Percentiles rank a stretch among this genome's conserved stretches.
Conservation (phyloP, 306 rosid genomes). For the Lathyrus tuberosus region DNA sequence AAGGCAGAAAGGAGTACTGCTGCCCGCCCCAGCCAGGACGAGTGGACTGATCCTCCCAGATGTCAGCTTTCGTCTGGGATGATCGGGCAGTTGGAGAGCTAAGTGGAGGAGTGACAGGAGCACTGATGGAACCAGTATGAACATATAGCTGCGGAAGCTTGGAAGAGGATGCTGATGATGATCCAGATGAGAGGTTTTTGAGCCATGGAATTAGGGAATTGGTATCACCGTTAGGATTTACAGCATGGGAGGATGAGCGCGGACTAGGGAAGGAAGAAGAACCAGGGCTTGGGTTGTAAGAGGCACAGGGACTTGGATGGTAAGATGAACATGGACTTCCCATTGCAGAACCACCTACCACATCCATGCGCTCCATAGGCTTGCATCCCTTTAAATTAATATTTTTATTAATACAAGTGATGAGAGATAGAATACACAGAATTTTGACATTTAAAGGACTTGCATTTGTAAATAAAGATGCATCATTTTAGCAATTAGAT, state of each 20-base stretch:
- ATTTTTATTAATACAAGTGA: slow-evolving; percentile 1
- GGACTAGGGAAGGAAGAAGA: slow-evolving; percentile 93
- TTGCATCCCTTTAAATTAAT: slow-evolving; percentile 75
- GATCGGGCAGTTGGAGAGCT: slow-evolving; percentile 87
- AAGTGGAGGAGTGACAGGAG: slow-evolving; percentile 91
- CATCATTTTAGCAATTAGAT: neutral
- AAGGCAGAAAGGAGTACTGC: slow-evolving; percentile 63
- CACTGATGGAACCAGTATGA: slow-evolving; percentile 75
- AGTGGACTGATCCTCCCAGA: slow-evolving; percentile 62
- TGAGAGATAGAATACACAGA: neutral
- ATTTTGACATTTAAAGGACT: neutral
- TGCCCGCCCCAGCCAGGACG: slow-evolving; percentile 59
- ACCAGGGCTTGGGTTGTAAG: slow-evolving; percentile 90
- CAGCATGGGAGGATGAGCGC: slow-evolving; percentile 63
- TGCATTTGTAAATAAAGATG: neutral
- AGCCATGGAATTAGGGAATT: slow-evolving; percentile 93
- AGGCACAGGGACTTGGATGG: slow-evolving; percentile 78
- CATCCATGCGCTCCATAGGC: slow-evolving; percentile 68
- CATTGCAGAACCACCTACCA: slow-evolving; percentile 63
- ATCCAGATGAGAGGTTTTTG: slow-evolving; percentile 77
- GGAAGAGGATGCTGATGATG: slow-evolving; percentile 78
- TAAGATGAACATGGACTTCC: slow-evolving; percentile 79
- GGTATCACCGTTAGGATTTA: slow-evolving; percentile 60
- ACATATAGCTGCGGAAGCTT: slow-evolving; percentile 63
- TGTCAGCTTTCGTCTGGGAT: slow-evolving; percentile 55